These are phyloP conservation scores for Aspergillus ustus DNA, from an alignment of 2,329 filamentous ascomycete genomes.

Conservation along the genomic window DNA sequence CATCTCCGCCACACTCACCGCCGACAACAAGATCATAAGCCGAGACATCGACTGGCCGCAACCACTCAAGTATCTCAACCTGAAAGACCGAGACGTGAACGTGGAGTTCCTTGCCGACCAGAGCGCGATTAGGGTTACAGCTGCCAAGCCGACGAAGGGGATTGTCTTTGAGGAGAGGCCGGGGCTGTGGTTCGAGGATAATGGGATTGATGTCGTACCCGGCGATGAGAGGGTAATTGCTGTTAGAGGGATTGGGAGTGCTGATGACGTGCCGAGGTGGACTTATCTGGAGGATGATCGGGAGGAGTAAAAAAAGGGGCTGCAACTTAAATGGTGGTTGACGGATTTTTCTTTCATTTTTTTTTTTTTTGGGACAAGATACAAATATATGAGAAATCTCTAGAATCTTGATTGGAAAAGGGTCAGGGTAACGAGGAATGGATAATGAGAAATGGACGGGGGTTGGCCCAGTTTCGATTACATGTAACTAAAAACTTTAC, in stretches of 20 bases:
- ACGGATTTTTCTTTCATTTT: neutral
- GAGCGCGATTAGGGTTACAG: conserved; percentile 36
- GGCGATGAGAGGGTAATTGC: conserved; percentile 56
- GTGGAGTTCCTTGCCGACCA: conserved; percentile 30
- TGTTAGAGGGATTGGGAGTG: conserved; percentile 22
- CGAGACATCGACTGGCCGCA: conserved; percentile 65
- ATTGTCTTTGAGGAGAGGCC: conserved; percentile 63
- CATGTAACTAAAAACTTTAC: too few species aligned
- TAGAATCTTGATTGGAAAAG: too few species aligned
- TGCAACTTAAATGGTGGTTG: neutral
- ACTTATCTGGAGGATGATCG: conserved; percentile 1
- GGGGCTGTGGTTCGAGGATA: conserved; percentile 59
- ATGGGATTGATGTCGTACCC: conserved; percentile 61
- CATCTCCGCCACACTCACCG: conserved; percentile 56
- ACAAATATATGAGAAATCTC: neutral
- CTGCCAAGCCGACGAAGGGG: conserved; percentile 59
- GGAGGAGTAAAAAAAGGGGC: neutral
- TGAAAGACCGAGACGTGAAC: conserved; percentile 56
- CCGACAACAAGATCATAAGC: conserved; percentile 55
- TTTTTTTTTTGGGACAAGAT: neutral
- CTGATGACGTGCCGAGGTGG: neutral
- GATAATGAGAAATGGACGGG: too few species aligned
- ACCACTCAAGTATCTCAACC: conserved; percentile 62
- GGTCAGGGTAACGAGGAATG: too few species aligned
- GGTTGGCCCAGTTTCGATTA: too few species aligned